These are phyloP conservation scores for Acacia crassicarpa DNA, from an alignment of 306 rosid genomes.

Conservation along the genomic window DNA sequence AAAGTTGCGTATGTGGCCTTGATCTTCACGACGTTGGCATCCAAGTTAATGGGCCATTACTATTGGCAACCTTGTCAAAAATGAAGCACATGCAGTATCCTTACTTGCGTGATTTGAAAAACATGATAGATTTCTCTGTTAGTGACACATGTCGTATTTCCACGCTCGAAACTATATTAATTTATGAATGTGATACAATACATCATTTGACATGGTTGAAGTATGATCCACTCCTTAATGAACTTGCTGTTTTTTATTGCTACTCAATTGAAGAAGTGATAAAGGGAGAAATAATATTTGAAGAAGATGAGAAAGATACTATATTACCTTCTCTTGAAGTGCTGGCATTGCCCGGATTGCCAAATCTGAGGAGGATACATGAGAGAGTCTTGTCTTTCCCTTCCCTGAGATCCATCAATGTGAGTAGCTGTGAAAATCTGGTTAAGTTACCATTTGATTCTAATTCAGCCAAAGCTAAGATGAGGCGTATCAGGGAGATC, in stretches of 20 bases:
- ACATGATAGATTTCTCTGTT: not conserved
- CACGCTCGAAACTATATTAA: rapidly evolving
- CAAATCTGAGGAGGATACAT: not conserved
- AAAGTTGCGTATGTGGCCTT: not conserved
- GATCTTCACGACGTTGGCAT: not conserved
- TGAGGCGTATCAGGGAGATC: not conserved
- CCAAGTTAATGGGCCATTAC: not conserved
- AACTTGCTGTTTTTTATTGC: not conserved
- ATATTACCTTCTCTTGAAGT: not conserved
- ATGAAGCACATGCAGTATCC: not conserved
- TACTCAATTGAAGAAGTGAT: not conserved
- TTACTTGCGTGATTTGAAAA: too few species aligned
- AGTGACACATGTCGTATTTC: not conserved
- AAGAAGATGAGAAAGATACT: not conserved
- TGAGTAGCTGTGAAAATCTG: too few species aligned
- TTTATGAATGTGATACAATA: not conserved
- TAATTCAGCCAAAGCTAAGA: not conserved
- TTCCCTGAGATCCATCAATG: not conserved
- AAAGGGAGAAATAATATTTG: too few species aligned
- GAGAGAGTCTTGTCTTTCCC: not conserved
- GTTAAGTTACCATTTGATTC: not conserved
- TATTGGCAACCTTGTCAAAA: not conserved
- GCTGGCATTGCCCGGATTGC: rapidly evolving
- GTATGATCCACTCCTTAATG: not conserved
- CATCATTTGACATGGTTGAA: not conserved